Evolutionary conservation across 306 rosid species (phyloP), one percentile per base, ranked within the genome.

Genomic region (Glycine tomentella): DNA sequence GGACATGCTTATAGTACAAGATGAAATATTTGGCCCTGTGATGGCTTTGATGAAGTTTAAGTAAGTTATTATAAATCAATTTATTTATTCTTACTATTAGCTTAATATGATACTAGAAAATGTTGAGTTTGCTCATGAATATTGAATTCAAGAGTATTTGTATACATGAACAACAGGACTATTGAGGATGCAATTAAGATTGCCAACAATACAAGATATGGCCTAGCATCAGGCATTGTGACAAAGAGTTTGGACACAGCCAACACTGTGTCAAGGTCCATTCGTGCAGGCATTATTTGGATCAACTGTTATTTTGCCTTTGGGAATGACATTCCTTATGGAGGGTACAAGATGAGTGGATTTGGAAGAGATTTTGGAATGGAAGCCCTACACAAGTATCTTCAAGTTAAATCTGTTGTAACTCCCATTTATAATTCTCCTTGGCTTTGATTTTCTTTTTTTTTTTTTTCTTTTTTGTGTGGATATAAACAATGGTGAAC

Each of bases 21-120:
- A 93, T 17, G 94, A 93, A 84, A 91, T 93, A 66, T 91, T 93
- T 48, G 97, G 96, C 13, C 97, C 97, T 4, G 94, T 93, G 12
- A 69, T 88, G 86, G 76, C 82, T 0, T 83, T 90, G 45, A 86
- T 81, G 84, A 91, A 91, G 83, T 91, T 93, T 81, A 91, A 86
- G 97, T 93, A 76, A 85, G 93, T 78, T 9, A 44, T 5, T 5
- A 20, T 10, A 68, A 1, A 16, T 10, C 44, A 3, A 38, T 38
- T 17, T 17, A 46, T 69, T 69, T 25, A 0, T 13, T 33, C 13
- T 3, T 44, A 15, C 9, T 8, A 9, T 15, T 15, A 17, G 5
- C 6, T 53, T 55, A 15, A 55, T 55, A 4, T 57, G 5, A 16
- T 57, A 12, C 5, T 8, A 57, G 63, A 15, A 40, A 44, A 4